Evolutionary conservation across 805 yeast genomes (phyloP).

Genomic region (Millerozyma acaciae): DNA sequence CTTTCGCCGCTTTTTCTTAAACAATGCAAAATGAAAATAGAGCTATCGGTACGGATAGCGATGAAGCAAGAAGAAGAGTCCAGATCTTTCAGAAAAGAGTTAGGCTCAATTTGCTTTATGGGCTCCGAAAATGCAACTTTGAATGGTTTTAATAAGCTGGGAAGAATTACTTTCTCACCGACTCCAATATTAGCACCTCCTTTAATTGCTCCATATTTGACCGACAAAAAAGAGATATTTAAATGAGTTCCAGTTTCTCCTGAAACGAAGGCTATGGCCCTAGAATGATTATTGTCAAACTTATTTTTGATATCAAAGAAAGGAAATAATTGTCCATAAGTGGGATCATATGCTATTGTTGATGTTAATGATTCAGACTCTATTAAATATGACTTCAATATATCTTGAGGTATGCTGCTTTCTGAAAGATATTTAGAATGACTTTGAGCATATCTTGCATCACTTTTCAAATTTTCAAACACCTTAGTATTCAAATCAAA

Average conservation of each 20-base stretch:
- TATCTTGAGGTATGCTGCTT: constrained; percentile 15
- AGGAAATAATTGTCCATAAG: constrained; percentile 21
- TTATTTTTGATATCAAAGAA: constrained; percentile 10
- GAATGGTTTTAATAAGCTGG: constrained; percentile 11
- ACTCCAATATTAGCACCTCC: too few relatives aligned
- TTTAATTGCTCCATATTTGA: too few relatives aligned
- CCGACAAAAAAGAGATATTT: too few relatives aligned
- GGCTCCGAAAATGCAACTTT: constrained; percentile 27
- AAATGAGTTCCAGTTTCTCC: constrained; percentile 29
- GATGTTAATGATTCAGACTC: constrained; percentile 25
- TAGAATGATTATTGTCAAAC: constrained; percentile 4
- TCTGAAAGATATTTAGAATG: constrained; percentile 4
- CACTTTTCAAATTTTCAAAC: constrained; percentile 9
- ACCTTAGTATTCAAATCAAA: constrained; percentile 11
- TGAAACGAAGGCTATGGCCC: constrained; percentile 23
- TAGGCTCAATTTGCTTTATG: constrained; percentile 39
- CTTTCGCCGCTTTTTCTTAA: constrained; percentile 6
- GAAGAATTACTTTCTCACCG: constrained; percentile 9
- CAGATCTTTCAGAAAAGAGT: constrained; percentile 16
- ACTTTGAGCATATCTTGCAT: constrained; percentile 3
- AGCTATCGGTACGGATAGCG: constrained; percentile 35
- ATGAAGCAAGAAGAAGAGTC: constrained; percentile 23
- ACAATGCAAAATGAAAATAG: constrained; percentile 30
- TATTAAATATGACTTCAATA: constrained; percentile 16
- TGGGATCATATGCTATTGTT: constrained; percentile 31